Percentiles rank a stretch among this genome's conserved stretches.
These are phyloP conservation scores for Cucurbitaria berberidis DNA, from an alignment of 2,329 filamentous ascomycete species.

Conservation along the genomic window DNA sequence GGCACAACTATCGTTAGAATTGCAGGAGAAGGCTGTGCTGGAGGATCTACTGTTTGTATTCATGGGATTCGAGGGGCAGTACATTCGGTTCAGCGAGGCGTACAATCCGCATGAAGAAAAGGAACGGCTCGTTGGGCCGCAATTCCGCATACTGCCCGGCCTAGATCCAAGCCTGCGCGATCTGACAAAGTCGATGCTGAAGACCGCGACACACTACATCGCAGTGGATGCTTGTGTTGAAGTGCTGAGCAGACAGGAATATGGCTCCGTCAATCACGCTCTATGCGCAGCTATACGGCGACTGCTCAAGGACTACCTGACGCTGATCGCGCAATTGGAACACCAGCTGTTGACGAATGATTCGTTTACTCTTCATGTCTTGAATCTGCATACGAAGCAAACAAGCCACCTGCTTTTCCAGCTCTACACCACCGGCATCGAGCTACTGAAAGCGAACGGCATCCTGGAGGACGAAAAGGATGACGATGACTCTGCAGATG, in stretches of 20 bases:
- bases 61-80: constrained; percentile 99
- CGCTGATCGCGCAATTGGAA: constrained; percentile 91
- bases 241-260: constrained; percentile 90
- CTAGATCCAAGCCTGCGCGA: constrained; percentile 92
- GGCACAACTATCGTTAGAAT: constrained; percentile 73
- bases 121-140: constrained; percentile 81
- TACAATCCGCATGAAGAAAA: constrained; percentile 88
- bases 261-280: constrained; percentile 93
- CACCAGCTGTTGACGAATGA: constrained; percentile 89
- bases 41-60: constrained; percentile 94
- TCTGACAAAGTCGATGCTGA: constrained; percentile 85
- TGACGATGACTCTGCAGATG: constrained; percentile 67
- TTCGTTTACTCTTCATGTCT: constrained; percentile 87
- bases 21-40: constrained; percentile 84
- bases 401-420: constrained; percentile 92
- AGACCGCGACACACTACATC: constrained; percentile 91
- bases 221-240: constrained; percentile 93
- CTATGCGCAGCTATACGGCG: constrained; percentile 94
- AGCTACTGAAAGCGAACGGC: constrained; percentile 86
- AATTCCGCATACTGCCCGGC: constrained; percentile 78
- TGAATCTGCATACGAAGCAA: constrained; percentile 89
- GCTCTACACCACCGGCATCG: constrained; percentile 77
- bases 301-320: constrained; percentile 88
- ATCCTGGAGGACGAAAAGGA: constrained; percentile 78
- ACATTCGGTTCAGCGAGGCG: constrained; percentile 81